Base-by-base conservation (phyloP, 106 monocot genomes). In the Chionographis japonica region DNA sequence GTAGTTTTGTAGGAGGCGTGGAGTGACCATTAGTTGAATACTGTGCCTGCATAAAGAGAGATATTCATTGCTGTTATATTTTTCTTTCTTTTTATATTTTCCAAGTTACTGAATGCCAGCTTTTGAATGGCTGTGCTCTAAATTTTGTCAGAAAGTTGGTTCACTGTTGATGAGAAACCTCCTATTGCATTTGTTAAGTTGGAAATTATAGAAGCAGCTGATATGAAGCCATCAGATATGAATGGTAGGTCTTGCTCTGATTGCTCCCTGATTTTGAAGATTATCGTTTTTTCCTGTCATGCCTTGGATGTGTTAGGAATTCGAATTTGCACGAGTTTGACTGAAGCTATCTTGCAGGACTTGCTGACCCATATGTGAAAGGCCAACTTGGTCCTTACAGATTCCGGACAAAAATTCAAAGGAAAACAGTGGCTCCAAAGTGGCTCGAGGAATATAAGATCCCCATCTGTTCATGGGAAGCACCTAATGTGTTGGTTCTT, bases 281-380 rank as follows among this genome's bases (percentile, higher is more conserved):
- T 46, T 2, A 46, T 5, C 46, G 9, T 46, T 46, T 46, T 10
- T 10, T 46, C 9, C 9, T 46, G 9, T 10, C 46, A 46, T 46
- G 46, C 8, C 9, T 0, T 27, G 27, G 27, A 27, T 27, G 27
- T 27, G 27, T 27, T 27, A 27, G 46, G 46, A 46, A 46, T 46
- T 46, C 9, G 15, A 15, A 10, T 17, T 38, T n/a, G 4, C 8
- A 6, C 27, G 27, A 14, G 37, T 14, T 16, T 71, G 42, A 40
- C 35, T 40, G 37, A 17, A 60, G 5, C 3, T 20, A 66, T 42
- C 14, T 38, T 78, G 43, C 78, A 98, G 97, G 97, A 19, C 76
- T 92, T 52, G 56, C 97, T 37, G 92, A 98, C 61, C 97, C 97
- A 56, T 98, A 92, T 77, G 87, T 98, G 37, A 92, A 87, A 80